Conservation (phyloP, 2,329 filamentous ascomycete genomes). For the Ceratocystis cacaofunesta region DNA sequence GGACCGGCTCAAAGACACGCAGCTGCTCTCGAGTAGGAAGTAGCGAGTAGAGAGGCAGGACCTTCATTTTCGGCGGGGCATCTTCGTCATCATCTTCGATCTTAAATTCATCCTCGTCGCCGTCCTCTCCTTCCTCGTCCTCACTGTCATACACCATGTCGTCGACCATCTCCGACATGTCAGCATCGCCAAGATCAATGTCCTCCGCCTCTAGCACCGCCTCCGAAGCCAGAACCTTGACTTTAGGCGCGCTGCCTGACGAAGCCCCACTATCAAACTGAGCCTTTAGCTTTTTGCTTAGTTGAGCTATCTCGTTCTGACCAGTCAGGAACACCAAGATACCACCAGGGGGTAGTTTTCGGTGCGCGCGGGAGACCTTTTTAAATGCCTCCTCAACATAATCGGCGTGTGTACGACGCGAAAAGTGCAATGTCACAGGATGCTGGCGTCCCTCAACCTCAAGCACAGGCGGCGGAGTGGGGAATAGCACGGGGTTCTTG, state of each 20-base stretch:
- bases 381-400: constrained; percentile 82
- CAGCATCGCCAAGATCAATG: constrained; percentile 59
- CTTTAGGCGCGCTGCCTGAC: constrained; percentile 45
- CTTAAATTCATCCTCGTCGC: constrained; percentile 52
- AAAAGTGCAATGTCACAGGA: constrained; percentile 78
- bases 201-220: constrained; percentile 74
- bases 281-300: constrained; percentile 66
- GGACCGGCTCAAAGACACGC: constrained; percentile 71
- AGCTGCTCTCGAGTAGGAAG: constrained; percentile 83
- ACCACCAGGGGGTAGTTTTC: constrained; percentile 75
- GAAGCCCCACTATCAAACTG: constrained; percentile 45
- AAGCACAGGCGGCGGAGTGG: constrained; percentile 63
- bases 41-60: constrained; percentile 87
- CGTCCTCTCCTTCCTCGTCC: constrained; percentile 40
- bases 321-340: constrained; percentile 92
- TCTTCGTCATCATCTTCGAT: constrained; percentile 43
- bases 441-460: constrained; percentile 87
- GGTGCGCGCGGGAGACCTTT: constrained; percentile 77
- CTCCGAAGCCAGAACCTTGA: constrained; percentile 62
- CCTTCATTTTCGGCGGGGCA: constrained; percentile 58
- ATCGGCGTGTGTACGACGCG: constrained; percentile 65
- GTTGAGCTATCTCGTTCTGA: constrained; percentile 72
- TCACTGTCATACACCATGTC: constrained; percentile 44
- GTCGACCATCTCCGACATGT: constrained; percentile 38
- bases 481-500: constrained; percentile 67